Conservation (phyloP, 1,284 basidiomycete species). For the Exobasidium rhododendri region DNA sequence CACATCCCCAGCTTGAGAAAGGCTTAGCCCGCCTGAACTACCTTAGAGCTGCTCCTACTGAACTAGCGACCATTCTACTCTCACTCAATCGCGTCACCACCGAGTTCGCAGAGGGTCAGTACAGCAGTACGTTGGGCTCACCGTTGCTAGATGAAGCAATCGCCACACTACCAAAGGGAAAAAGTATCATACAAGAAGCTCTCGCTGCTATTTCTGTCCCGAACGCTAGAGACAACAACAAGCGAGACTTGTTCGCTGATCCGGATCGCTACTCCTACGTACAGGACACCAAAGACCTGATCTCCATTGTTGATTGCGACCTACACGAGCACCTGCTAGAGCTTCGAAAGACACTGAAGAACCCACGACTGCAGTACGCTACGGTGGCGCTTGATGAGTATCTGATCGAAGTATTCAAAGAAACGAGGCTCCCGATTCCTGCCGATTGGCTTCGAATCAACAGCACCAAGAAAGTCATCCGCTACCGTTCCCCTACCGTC, state of each 20-base stretch:
- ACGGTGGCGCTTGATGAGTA: constrained; percentile 60
- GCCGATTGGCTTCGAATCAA: constrained; percentile 75
- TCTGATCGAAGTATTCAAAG: constrained; percentile 62
- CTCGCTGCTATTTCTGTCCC: constrained; percentile 65
- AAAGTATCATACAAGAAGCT: constrained; percentile 62
- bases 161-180: constrained; percentile 66
- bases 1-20: constrained; percentile 77
- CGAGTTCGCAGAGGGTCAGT: constrained; percentile 63
- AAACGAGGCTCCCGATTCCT: constrained; percentile 61
- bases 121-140: constrained; percentile 58
- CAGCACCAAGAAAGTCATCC: constrained; percentile 68
- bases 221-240: constrained; percentile 68
- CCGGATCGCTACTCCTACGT: constrained; percentile 69
- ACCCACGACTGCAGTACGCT: constrained; percentile 73
- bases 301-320: constrained; percentile 67
- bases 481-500: constrained; percentile 79
- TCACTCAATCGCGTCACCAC: constrained; percentile 71
- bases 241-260: constrained; percentile 72
- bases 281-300: constrained; percentile 60
- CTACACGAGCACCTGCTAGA: constrained; percentile 72
- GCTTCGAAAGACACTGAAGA: constrained; percentile 67
- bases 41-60: constrained; percentile 74
- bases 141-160: constrained; percentile 70
- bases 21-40: constrained; percentile 87
- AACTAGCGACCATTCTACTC: constrained; percentile 72